Evolutionary conservation across 768 basidiomycete species (phyloP), one percentile per base, ranked within the genome.

Genomic region (Tricholoma terreum): DNA sequence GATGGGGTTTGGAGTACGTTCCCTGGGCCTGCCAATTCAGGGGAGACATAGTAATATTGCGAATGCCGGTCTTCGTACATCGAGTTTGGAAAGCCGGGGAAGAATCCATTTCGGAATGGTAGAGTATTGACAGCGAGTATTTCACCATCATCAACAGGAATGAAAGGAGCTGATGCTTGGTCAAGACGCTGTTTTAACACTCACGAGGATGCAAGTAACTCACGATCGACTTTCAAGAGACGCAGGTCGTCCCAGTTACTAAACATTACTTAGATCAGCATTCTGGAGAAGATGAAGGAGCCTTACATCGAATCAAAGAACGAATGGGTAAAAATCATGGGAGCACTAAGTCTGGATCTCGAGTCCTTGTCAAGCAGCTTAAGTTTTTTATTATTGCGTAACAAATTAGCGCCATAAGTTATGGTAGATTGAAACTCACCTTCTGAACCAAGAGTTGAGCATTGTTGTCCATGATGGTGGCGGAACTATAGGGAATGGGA

Each of bases 281-380:
- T 10, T 6, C 42, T 22, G 15, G 3, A 21, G 14, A 24, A 36
- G 22, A 19, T 30, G 24, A 7, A 22, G 17, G 19, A 14, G 8
- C 49, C 53, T 38, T 27, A 62, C 61, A 54, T 50, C 19, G 11
- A n/a, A 2, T 52, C 30, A 34, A 59, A 62, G 40, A 62, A 62
- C 42, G 48, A 19, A 45, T 62, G 58, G 15, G 15, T 24, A 24
- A 51, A 53, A 17, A 59, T 22, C 14, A 43, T 54, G 36, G 22
- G 10, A 21, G 30, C 34, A 19, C 12, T 27, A 17, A 54, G 17
- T 19, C 59, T 21, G 7, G 31, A n/a, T 17, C 17, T 27, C 9
- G 55, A 46, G 43, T 56, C 53, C 21, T 56, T 62, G 2, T 36
- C 15, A 7, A 61, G 42, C 8, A 55, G 48, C 54, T 58, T n/a